A percentile compares a stretch with the other conserved stretches of the same genome.
These are phyloP conservation scores for Lipomyces spencermartinsiae DNA, from an alignment of 805 yeast genomes.

Conservation along the genomic window DNA sequence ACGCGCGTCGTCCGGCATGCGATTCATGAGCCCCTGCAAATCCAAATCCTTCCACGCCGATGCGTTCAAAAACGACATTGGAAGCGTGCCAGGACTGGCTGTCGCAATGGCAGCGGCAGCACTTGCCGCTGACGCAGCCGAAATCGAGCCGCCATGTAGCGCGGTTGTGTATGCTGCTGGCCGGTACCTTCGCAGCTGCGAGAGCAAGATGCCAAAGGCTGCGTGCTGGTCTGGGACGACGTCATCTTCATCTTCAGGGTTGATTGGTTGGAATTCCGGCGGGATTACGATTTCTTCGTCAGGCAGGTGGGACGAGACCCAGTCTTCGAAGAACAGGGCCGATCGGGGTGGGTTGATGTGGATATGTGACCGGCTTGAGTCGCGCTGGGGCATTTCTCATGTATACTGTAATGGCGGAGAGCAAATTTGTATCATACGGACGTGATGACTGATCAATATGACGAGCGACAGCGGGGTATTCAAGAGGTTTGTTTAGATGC, in stretches of 20 bases:
- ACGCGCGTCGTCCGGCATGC: constrained; percentile 13
- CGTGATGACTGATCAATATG: background rate
- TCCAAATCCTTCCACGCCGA: constrained; percentile 40
- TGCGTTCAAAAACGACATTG: constrained; percentile 35
- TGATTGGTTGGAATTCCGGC: constrained; percentile 38
- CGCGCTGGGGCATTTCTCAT: constrained; percentile 25
- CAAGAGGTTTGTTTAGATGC: background rate
- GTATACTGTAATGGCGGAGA: background rate
- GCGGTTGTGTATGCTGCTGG: constrained; percentile 36
- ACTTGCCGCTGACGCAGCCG: constrained; percentile 36
- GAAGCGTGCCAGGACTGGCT: constrained; percentile 31
- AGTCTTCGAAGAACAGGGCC: constrained; percentile 34
- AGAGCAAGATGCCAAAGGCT: constrained; percentile 36
- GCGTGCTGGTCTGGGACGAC: constrained; percentile 41
- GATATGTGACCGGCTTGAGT: constrained; percentile 38
- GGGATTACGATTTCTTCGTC: constrained; percentile 37
- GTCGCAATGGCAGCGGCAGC: constrained; percentile 38
- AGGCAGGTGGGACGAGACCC: constrained; percentile 33
- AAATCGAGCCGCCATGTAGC: constrained; percentile 34
- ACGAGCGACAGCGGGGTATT: background rate
- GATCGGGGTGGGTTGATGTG: constrained; percentile 35
- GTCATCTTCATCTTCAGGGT: constrained; percentile 41
- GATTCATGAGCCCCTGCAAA: constrained; percentile 22
- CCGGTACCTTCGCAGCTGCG: constrained; percentile 36
- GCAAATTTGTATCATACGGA: too few species aligned